Percentiles rank a stretch among this genome's conserved stretches.
These are phyloP conservation scores for Panicum miliaceum DNA, from an alignment of 176 grass and related monocot genomes.

Conservation along the genomic window DNA sequence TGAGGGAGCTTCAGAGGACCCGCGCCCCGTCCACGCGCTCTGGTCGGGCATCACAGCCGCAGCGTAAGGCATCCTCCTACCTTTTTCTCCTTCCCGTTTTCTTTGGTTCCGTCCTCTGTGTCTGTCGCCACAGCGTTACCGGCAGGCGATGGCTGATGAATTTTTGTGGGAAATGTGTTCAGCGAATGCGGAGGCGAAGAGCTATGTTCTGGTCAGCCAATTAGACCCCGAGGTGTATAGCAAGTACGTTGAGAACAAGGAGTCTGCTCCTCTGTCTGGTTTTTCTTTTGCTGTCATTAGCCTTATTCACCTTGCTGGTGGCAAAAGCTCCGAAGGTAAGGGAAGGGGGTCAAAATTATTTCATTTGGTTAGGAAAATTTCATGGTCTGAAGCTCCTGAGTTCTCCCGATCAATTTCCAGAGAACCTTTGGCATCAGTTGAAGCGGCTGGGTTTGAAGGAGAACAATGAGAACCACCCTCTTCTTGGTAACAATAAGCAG, in stretches of 20 bases:
- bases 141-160: too few relatives aligned
- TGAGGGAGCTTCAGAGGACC: conserved; percentile 81
- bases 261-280: conserved; percentile 61
- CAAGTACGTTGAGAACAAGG: conserved; percentile 69
- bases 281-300: conserved; percentile 76
- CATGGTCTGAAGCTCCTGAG: neutral
- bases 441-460: conserved; percentile 72
- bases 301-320: conserved; percentile 71
- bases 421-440: conserved; percentile 90
- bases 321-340: conserved; percentile 78
- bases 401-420: conserved; percentile 39
- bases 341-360: neutral
- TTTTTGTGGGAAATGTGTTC: too few relatives aligned
- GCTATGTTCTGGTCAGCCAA: conserved; percentile 70
- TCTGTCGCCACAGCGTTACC: neutral
- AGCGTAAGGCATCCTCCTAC: conserved; percentile 30
- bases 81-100: neutral
- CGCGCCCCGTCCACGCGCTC: conserved; percentile 60
- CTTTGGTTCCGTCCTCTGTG: too few relatives aligned
- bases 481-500: conserved; percentile 81
- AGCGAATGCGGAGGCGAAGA: conserved; percentile 66
- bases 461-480: conserved; percentile 56
- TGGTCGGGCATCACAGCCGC: conserved; percentile 57
- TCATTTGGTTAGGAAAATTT: neutral
- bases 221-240: conserved; percentile 64